phyloP scores from a whole-genome alignment of 805 yeast species.

The Teunomyces aglyptinius region DNA sequence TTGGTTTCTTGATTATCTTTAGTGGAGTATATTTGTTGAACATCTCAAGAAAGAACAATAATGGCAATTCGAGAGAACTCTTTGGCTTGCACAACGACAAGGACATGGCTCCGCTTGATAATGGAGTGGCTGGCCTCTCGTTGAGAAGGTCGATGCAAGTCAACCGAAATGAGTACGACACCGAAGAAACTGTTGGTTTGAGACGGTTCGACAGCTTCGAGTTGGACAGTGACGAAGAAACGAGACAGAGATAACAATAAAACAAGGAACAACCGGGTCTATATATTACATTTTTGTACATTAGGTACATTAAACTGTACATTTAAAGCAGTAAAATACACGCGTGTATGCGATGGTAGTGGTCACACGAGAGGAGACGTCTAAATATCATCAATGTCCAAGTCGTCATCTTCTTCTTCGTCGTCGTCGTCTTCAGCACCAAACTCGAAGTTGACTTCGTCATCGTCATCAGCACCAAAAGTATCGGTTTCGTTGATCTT shows the following conservation, averaged over 20 bases:
- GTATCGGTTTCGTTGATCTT: slow-evolving; percentile 97
- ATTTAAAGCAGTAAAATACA: slow-evolving; percentile 4
- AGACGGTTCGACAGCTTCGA: slow-evolving; percentile 65
- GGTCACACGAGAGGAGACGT: slow-evolving; percentile 1
- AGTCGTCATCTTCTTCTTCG: slow-evolving; percentile 63
- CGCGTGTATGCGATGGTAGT: background rate
- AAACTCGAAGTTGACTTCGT: slow-evolving; percentile 96
- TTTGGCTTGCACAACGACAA: slow-evolving; percentile 54
- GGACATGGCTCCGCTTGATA: slow-evolving; percentile 69
- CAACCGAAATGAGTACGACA: slow-evolving; percentile 40
- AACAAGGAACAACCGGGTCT: background rate
- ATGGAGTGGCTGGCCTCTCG: slow-evolving; percentile 75
- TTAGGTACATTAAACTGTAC: slow-evolving; percentile 4
- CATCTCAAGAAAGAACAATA: slow-evolving; percentile 65
- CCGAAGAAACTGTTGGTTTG: slow-evolving; percentile 50
- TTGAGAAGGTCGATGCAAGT: slow-evolving; percentile 75
- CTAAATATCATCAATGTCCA: slow-evolving; percentile 95
- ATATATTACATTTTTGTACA: background rate
- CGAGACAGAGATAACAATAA: slow-evolving; percentile 1
- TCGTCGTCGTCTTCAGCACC: slow-evolving; percentile 85
- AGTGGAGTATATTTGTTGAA: slow-evolving; percentile 83
- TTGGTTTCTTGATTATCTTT: slow-evolving; percentile 85
- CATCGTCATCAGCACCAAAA: slow-evolving; percentile 94
- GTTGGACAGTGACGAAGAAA: slow-evolving; percentile 42
- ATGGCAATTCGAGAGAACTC: slow-evolving; percentile 54